Conservation (phyloP, 2,329 filamentous ascomycete species). For the Pyrenochaeta sp. region DNA sequence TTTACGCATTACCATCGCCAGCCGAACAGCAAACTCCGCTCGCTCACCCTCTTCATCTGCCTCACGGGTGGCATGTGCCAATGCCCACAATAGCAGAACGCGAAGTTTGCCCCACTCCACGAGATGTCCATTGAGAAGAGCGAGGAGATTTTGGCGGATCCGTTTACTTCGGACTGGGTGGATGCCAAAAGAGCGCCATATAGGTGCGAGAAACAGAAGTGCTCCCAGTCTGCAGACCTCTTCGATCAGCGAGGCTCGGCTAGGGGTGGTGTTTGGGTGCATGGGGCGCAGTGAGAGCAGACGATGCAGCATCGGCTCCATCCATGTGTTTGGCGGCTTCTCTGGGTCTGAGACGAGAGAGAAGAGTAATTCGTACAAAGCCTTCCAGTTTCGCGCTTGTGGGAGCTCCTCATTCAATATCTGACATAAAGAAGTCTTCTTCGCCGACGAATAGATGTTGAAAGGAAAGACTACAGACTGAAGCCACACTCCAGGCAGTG, state of each 20-base stretch:
- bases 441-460: background rate
- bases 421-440: background rate
- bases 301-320: constrained; percentile 3
- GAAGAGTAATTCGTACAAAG: background rate
- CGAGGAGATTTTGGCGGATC: constrained; percentile 1
- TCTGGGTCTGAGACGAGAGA: background rate
- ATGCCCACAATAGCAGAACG: constrained; percentile 3
- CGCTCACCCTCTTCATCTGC: constrained; percentile 2
- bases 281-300: constrained; percentile 1
- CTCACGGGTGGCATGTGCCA: constrained; percentile 5
- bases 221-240: constrained; percentile 6
- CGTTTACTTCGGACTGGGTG: constrained; percentile 6
- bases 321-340: constrained; percentile 1
- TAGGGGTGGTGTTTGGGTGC: background rate
- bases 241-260: constrained; percentile 2
- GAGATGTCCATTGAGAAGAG: background rate
- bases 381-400: background rate
- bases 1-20: constrained; percentile 2
- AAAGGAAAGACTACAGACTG: background rate
- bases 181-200: constrained; percentile 6
- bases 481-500: background rate
- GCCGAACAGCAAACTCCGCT: constrained; percentile 2
- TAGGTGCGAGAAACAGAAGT: constrained; percentile 7
- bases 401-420: background rate
- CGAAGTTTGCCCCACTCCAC: constrained; percentile 6